Evolutionary conservation across 108 stramenopile genomes (phyloP).

Genomic region (Cylindrotheca fusiformis): DNA sequence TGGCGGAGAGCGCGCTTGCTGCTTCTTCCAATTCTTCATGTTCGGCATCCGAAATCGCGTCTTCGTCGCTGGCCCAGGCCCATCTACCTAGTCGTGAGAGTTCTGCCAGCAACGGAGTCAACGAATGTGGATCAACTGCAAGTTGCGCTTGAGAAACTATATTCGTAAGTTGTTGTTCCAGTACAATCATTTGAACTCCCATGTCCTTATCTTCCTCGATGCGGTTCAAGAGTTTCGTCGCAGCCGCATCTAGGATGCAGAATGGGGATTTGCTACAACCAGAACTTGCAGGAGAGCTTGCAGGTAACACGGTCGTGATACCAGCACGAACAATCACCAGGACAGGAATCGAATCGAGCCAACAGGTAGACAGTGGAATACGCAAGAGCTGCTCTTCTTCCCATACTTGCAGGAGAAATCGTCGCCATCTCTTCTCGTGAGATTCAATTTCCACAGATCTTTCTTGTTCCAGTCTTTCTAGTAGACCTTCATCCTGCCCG

Average conservation of each 20-base stretch:
- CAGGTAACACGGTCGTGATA: slow-evolving; percentile 11
- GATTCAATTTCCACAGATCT: slow-evolving; percentile 23
- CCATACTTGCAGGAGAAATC: slow-evolving; percentile 35
- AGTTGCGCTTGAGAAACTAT: slow-evolving; percentile 15
- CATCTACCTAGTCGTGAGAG: slow-evolving; percentile 22
- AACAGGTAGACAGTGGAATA: slow-evolving; percentile 20
- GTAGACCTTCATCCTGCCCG: slow-evolving; percentile 6
- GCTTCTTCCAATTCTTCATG: slow-evolving; percentile 12
- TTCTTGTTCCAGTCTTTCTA: slow-evolving; percentile 17
- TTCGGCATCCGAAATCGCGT: slow-evolving; percentile 10
- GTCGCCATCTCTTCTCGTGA: slow-evolving; percentile 42
- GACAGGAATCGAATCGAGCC: slow-evolving; percentile 15
- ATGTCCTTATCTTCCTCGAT: slow-evolving; percentile 18
- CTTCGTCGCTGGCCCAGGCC: slow-evolving; percentile 8
- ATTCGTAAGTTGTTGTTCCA: slow-evolving; percentile 20
- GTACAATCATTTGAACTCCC: slow-evolving; percentile 2
- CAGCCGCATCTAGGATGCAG: slow-evolving; percentile 8
- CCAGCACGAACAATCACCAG: slow-evolving; percentile 37
- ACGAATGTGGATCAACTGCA: slow-evolving; percentile 1
- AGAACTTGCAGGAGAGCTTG: not conserved
- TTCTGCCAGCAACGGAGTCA: slow-evolving; percentile 6
- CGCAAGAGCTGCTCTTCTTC: slow-evolving; percentile 40
- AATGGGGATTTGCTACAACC: not conserved
- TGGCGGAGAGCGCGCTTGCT: slow-evolving; percentile 4
- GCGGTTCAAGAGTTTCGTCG: slow-evolving; percentile 7